A percentile compares a stretch with the other conserved stretches of the same genome.
These are phyloP conservation scores for Paraleonurus japonicus DNA, from an alignment of 257 asterid species.

Conservation along the genomic window DNA sequence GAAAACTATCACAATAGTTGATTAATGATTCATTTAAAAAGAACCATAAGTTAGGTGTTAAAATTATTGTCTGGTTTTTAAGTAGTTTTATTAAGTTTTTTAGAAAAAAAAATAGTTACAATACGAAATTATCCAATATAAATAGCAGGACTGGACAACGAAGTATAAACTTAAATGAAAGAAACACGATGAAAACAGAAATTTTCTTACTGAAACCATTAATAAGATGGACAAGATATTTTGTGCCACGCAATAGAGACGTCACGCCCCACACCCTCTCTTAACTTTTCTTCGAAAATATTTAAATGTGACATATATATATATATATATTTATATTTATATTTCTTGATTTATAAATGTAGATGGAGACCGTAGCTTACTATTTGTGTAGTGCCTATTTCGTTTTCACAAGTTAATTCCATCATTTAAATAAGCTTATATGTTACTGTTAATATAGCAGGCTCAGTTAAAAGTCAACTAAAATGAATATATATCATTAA, in stretches of 20 bases:
- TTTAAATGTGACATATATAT: background rate
- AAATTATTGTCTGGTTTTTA: no score
- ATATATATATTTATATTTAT: background rate
- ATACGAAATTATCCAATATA: no score
- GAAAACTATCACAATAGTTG: no score
- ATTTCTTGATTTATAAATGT: no score
- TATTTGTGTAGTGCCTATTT: background rate
- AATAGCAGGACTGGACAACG: no score
- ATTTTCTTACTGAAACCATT: background rate
- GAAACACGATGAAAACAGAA: no score
- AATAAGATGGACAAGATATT: no score
- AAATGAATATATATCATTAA: background rate
- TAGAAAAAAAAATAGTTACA: background rate
- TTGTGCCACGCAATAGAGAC: background rate
- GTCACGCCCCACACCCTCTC: background rate
- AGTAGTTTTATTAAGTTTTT: no score
- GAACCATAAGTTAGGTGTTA: no score
- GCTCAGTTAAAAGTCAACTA: conserved; percentile 18
- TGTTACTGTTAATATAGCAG: background rate
- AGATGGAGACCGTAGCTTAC: background rate
- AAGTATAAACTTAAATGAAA: no score
- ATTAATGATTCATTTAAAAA: no score
- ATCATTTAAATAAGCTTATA: background rate
- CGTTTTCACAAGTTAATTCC: background rate
- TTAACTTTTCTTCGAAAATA: background rate